Conservation (phyloP, 2,329 filamentous ascomycete species). For the Davidsoniella eucalypti region DNA sequence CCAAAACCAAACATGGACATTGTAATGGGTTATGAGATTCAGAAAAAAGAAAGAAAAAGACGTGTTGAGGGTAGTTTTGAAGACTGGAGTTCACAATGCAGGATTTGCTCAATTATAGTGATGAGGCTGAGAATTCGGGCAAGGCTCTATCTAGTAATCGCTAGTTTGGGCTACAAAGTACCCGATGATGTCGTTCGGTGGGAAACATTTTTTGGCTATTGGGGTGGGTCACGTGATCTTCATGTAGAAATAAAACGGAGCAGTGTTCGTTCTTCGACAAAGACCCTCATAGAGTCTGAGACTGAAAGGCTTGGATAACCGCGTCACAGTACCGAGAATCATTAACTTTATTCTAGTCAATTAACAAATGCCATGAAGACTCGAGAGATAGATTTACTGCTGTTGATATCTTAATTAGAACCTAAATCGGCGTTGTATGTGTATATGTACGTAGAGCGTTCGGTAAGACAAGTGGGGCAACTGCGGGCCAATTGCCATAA, state of each 20-base stretch:
- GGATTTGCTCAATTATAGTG: not conserved
- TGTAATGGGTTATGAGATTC: constrained; percentile 13
- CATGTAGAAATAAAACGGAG: not conserved
- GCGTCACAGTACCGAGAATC: too few relatives aligned
- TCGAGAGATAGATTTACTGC: too few relatives aligned
- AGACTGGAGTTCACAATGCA: not conserved
- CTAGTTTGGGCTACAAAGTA: not conserved
- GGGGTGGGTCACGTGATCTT: constrained; percentile 6
- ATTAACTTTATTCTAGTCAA: too few relatives aligned
- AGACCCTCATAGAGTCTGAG: too few relatives aligned
- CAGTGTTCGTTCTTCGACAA: not conserved
- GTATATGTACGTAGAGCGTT: not conserved
- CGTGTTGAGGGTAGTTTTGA: not conserved
- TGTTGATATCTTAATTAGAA: too few relatives aligned
- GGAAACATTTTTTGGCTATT: constrained; percentile 10
- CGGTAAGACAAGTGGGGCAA: constrained; percentile 7
- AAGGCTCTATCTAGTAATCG: not conserved
- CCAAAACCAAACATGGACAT: constrained; percentile 34
- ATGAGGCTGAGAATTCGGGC: constrained; percentile 6
- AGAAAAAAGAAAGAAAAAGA: not conserved
- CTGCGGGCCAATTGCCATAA: constrained; percentile 5
- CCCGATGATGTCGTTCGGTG: constrained; percentile 11
- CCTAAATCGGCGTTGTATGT: not conserved
- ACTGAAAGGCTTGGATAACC: too few relatives aligned
- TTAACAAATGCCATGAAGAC: too few relatives aligned